phyloP scores from a whole-genome alignment of 805 yeast genomes.

The Pichia nakasei region DNA sequence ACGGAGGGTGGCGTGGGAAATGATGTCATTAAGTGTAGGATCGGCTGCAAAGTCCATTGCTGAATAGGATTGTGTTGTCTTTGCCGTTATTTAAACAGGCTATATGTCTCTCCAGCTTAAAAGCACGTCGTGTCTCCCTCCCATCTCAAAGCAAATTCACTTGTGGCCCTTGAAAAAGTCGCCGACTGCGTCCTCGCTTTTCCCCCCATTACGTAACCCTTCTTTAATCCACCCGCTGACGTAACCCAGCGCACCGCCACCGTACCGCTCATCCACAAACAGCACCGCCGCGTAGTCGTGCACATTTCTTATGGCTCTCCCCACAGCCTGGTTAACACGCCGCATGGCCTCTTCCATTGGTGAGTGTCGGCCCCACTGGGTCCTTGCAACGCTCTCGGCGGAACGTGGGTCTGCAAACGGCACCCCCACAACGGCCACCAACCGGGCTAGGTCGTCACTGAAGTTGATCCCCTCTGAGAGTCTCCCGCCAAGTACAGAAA shows the following conservation, averaged over 20 bases:
- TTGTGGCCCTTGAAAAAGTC: too few species aligned
- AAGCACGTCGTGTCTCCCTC: too few species aligned
- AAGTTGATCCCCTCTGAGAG: slow-evolving; percentile 92
- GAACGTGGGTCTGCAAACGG: slow-evolving; percentile 73
- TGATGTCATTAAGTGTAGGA: slow-evolving; percentile 61
- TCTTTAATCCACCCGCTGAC: slow-evolving; percentile 67
- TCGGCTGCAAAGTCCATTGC: slow-evolving; percentile 48
- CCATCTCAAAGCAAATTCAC: too few species aligned
- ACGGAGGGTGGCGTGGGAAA: slow-evolving; percentile 59
- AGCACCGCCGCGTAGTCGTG: slow-evolving; percentile 73
- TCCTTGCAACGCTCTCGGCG: slow-evolving; percentile 25
- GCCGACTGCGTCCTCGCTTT: background rate
- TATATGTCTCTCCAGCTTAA: too few species aligned
- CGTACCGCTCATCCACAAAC: slow-evolving; percentile 60
- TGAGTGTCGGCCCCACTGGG: background rate
- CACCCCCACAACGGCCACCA: slow-evolving; percentile 76
- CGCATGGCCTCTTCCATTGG: slow-evolving; percentile 39
- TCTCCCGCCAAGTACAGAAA: slow-evolving; percentile 89
- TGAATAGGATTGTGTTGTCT: too few species aligned
- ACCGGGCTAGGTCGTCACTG: slow-evolving; percentile 79
- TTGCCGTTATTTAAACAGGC: too few species aligned
- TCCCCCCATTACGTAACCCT: slow-evolving; percentile 17
- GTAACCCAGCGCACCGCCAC: background rate
- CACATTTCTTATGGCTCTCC: slow-evolving; percentile 80
- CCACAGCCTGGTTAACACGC: slow-evolving; percentile 86